Evolutionary conservation across 2,329 filamentous ascomycete species (phyloP), one percentile per base, ranked within the genome.

Genomic region (Fusarium sp.): DNA sequence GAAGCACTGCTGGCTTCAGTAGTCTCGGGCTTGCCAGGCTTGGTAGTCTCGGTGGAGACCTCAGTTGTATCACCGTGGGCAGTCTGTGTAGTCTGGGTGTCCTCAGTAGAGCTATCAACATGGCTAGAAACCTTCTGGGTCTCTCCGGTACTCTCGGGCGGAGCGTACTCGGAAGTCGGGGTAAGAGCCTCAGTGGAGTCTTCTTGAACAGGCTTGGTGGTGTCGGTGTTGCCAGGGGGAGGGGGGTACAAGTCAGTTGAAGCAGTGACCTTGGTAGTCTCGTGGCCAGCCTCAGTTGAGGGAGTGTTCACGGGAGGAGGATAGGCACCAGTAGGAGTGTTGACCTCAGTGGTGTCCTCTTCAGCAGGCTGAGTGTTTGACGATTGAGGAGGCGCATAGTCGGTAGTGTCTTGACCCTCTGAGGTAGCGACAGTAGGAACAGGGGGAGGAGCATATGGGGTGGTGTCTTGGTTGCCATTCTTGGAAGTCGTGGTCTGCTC

Each of bases 111-210:
- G 18, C 28, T 51, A 9, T 7, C 62, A 5, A 59, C 44, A 20
- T 17, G 46, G 8, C 64, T 68, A 33, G 63, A 66, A 53, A 61
- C 61, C 26, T 66, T 18, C 22, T 66, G 24, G 10, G 63, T 66
- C 20, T 36, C 46, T n/a, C 60, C 54, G 36, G 62, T 66, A 9
- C 61, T 66, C 34, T 28, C 22, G 28, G 62, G 60, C 14, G 62
- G 31, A 52, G 60, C 10, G 28, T 38, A 39, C 52, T 65, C 45
- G 17, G 60, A 65, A 46, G 62, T 65, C 11, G 45, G 31, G 10
- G 62, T 65, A 11, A 43, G 45, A 59, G 52, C 55, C 61, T 66
- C 61, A 34, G 63, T 66, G 8, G 63, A 26, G 9, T 45, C 62
- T 14, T 49, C 45, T 5, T 61, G 53, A 1, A 9, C 62, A 15